Evolutionary conservation across 2,329 filamentous ascomycete genomes (phyloP).

Genomic region (Colletotrichum sp.): DNA sequence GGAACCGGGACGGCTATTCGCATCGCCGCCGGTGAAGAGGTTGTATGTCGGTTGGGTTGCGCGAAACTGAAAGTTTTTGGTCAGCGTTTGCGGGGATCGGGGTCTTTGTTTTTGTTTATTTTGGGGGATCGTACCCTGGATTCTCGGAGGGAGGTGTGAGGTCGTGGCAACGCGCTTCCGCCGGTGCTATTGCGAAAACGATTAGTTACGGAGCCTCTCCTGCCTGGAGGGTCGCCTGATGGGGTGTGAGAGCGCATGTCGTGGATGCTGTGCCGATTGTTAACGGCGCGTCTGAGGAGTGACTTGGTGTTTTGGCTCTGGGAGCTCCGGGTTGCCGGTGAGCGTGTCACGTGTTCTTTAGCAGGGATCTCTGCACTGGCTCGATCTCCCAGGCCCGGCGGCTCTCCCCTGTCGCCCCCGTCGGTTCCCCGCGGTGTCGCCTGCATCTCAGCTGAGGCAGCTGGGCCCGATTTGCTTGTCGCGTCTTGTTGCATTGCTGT

Average conservation of each 20-base stretch:
- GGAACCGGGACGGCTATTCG: constrained; percentile 39
- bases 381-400: neutral
- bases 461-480: neutral
- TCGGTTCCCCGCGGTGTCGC: neutral
- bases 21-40: constrained; percentile 59
- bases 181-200: constrained; percentile 41
- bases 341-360: neutral
- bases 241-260: constrained; percentile 30
- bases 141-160: constrained; percentile 38
- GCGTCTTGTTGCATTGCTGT: neutral
- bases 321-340: neutral
- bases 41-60: constrained; percentile 63
- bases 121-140: constrained; percentile 39
- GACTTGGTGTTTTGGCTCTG: constrained; percentile 14
- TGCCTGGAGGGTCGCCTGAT: constrained; percentile 30
- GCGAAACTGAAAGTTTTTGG: constrained; percentile 42
- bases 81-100: neutral
- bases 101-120: constrained; percentile 10
- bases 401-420: neutral
- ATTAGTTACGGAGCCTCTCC: constrained; percentile 32
- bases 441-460: neutral
- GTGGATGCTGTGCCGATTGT: constrained; percentile 28
- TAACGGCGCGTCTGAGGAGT: constrained; percentile 10
- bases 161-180: constrained; percentile 38
- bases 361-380: neutral